Evolutionary conservation across 148 eudicot genomes (phyloP), one percentile per base, ranked within the genome.

Genomic region (Drosera capensis): DNA sequence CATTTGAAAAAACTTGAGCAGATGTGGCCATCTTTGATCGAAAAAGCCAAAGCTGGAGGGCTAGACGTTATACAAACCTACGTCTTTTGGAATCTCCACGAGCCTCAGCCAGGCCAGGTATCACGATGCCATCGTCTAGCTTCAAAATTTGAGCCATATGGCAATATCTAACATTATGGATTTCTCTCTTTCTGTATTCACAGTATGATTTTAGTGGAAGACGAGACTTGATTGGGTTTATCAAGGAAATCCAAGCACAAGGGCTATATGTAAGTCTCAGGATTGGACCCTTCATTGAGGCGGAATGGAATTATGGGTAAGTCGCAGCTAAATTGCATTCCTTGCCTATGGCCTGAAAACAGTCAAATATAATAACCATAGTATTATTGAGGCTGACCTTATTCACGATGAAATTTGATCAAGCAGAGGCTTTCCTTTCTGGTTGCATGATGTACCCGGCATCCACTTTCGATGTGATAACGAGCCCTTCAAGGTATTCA

Each of bases 1-100:
- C 1, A 34, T 34, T 3, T 13, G 13, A 8, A 34, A 34, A 34
- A 44, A 67, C 4, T 34, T 11, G 13, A 8, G 38, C 52, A 85
- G 95, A 85, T 85, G 95, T 85, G 95, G 95, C 83, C 92, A 62
- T 92, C 74, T 68, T 90, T 85, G 66, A 80, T 85, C 22, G 57
- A 72, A 48, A 85, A 78, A 75, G 86, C 95, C 12, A 85, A 85
- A 57, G 86, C 80, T 59, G 95, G 95, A 22, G 95, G 95, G 23
- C 30, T 85, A 24, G 95, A 85, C 72, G 86, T 85, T 23, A 78
- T 85, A 42, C 92, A 78, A 39, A 82, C 93, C 22, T 82, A 78
- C 20, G 82, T 67, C 11, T 82, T 82, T 19, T 82, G 93, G 93
- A 74, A 74, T 59, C 72, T 74, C 48, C 93, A 85, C 65, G 93